phyloP scores from a whole-genome alignment of 2,329 filamentous ascomycete genomes.

The Sclerotinia borealis region DNA sequence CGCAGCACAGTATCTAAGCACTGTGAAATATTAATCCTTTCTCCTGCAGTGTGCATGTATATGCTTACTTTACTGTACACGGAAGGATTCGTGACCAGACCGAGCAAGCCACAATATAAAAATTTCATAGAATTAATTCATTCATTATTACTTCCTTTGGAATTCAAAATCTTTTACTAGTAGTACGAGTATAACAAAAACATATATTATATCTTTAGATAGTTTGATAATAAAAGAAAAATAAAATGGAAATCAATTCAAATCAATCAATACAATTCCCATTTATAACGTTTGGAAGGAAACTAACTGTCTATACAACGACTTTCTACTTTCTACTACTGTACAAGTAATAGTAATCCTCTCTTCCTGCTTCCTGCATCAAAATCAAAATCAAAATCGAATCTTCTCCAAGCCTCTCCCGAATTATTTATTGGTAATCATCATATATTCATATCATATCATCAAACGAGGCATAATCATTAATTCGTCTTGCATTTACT shows the following conservation, averaged over 20 bases:
- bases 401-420: constrained; percentile 2
- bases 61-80: too few species aligned
- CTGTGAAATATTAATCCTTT: constrained; percentile 3
- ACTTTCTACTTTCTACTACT: background rate
- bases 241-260: background rate
- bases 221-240: background rate
- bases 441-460: background rate
- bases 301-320: background rate
- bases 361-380: background rate
- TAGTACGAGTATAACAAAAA: too few species aligned
- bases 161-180: background rate
- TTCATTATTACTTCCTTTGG: constrained; percentile 2
- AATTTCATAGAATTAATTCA: constrained; percentile 12
- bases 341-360: background rate
- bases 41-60: constrained; percentile 14
- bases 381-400: too few species aligned
- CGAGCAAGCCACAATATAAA: constrained; percentile 15
- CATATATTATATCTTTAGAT: background rate
- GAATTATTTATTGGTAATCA: constrained; percentile 1
- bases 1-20: background rate
- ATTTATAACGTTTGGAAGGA: background rate
- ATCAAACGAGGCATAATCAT: constrained; percentile 5
- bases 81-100: constrained; percentile 13
- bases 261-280: background rate
- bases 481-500: background rate